Percentiles rank a stretch among this genome's conserved stretches.
Evolutionary conservation across 805 yeast genomes (phyloP).

Genomic region (Nakazawaea holstii): DNA sequence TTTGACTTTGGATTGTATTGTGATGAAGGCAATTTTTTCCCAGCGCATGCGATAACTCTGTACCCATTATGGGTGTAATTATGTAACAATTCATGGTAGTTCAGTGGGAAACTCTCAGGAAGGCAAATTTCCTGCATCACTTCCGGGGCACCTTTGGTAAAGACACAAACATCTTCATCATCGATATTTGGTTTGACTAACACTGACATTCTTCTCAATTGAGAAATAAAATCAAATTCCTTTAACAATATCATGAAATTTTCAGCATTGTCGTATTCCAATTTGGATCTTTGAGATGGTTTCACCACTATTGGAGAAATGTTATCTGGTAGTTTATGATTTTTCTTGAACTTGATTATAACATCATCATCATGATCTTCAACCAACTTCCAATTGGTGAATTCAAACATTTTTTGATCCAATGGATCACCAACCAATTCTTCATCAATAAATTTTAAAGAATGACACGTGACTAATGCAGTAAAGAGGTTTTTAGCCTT

Average conservation of each 20-base stretch:
- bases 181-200: conserved; percentile 45
- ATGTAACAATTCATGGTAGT: conserved; percentile 69
- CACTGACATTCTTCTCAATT: conserved; percentile 87
- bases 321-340: conserved; percentile 31
- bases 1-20: conserved; percentile 18
- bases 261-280: conserved; percentile 17
- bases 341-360: conserved; percentile 16
- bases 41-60: conserved; percentile 92
- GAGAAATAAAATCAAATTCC: conserved; percentile 80
- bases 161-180: conserved; percentile 37
- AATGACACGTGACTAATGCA: conserved; percentile 78
- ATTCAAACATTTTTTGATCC: conserved; percentile 90
- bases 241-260: conserved; percentile 32
- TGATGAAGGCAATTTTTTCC: conserved; percentile 35
- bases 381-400: conserved; percentile 69
- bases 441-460: conserved; percentile 71
- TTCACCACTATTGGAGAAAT: conserved; percentile 44
- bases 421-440: conserved; percentile 91
- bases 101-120: conserved; percentile 63
- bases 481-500: conserved; percentile 29
- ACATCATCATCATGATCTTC: conserved; percentile 52
- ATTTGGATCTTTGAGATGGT: conserved; percentile 24
- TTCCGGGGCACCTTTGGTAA: conserved; percentile 97
- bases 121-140: conserved; percentile 76
- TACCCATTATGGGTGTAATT: conserved; percentile 90